Conservation (phyloP, 257 asterid genomes). For the Solanum medicagineum region DNA sequence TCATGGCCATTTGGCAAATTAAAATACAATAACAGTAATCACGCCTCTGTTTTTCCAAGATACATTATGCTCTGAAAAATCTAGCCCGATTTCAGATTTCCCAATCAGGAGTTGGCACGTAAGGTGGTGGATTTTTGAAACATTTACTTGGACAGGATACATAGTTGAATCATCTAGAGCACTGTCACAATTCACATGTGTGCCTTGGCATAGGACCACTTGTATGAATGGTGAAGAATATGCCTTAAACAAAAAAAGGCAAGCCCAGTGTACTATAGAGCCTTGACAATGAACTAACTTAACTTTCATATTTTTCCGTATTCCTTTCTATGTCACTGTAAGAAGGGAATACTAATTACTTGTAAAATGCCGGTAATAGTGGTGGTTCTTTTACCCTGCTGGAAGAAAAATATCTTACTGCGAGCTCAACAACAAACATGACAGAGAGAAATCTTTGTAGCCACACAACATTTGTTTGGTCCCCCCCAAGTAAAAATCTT, state of each 20-base stretch:
- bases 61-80: not conserved
- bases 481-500: not conserved
- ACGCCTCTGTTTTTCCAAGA: not conserved
- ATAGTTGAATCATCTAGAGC: not conserved
- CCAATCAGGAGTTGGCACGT: not conserved
- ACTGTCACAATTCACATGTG: not conserved
- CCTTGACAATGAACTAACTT: not conserved
- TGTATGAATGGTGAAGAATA: not conserved
- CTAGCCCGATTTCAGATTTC: not conserved
- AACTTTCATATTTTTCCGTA: not conserved
- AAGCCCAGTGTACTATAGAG: no score
- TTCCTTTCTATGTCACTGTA: not conserved
- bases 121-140: not conserved
- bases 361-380: not conserved
- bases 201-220: not conserved
- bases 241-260: not conserved
- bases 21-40: not conserved
- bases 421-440: not conserved
- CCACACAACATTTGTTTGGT: not conserved
- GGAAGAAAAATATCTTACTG: not conserved
- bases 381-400: not conserved
- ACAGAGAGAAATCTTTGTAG: not conserved
- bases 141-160: not conserved
- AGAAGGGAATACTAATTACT: not conserved
- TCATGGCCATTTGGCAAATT: not conserved